Conservation (phyloP, 345 rosid species). For the Angophora floribunda region DNA sequence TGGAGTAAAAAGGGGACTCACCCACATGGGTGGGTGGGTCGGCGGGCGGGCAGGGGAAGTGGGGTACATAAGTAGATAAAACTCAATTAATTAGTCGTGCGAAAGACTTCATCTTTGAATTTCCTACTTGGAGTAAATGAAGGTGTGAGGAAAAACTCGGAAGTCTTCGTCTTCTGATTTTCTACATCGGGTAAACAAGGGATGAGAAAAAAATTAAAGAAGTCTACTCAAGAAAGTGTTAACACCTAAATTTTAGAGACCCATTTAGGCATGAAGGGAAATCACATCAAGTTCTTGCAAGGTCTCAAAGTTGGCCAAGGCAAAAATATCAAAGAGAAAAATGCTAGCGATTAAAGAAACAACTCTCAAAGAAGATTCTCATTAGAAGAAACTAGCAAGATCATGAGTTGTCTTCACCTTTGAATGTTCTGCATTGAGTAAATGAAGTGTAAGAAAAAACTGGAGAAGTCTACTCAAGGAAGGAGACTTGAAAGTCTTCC, state of each 20-base stretch:
- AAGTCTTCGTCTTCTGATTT: background rate
- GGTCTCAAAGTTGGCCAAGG: background rate
- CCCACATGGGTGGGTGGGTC: fast-evolving
- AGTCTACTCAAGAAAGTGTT: no score
- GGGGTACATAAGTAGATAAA: background rate
- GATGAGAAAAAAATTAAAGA: no score
- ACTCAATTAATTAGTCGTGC: background rate
- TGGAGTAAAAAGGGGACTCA: background rate
- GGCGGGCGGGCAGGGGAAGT: background rate
- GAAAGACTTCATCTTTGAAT: background rate
- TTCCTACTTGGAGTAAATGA: background rate
- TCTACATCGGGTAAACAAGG: no score
- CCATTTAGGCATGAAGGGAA: no score
- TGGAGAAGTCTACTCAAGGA: background rate
- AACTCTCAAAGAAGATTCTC: background rate
- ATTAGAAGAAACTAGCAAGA: background rate
- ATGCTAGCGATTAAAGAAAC: background rate
- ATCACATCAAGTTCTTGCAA: background rate
- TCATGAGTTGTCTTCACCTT: background rate
- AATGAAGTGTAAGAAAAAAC: background rate
- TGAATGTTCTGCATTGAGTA: background rate
- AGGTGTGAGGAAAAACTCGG: background rate
- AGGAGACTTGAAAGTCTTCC: background rate
- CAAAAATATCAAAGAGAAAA: no score
- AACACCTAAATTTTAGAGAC: no score